A percentile compares a stretch with the other conserved stretches of the same genome.
Evolutionary conservation across 2,329 filamentous ascomycete genomes (phyloP).

Genomic region (Paracoccidioides lutzii): DNA sequence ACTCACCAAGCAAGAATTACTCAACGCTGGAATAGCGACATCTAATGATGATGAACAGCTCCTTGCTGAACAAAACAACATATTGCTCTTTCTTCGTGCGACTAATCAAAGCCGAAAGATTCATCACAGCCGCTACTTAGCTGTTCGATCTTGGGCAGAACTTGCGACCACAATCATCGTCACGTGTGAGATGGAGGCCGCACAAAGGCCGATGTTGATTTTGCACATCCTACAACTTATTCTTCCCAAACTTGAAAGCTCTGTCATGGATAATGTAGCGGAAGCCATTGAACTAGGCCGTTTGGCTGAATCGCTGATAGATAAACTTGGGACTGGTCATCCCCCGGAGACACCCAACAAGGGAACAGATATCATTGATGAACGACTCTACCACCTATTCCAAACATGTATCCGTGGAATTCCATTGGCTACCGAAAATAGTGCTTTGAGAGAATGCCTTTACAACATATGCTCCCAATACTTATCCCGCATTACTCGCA

Average conservation of each 20-base stretch:
- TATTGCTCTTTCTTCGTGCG: constrained; percentile 28
- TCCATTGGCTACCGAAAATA: constrained; percentile 55
- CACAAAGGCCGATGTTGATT: constrained; percentile 62
- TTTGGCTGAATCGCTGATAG: constrained; percentile 55
- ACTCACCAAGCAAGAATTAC: constrained; percentile 34
- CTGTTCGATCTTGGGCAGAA: constrained; percentile 73
- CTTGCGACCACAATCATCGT: constrained; percentile 73
- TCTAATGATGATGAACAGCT: constrained; percentile 31
- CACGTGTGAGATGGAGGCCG: constrained; percentile 63
- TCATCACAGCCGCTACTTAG: constrained; percentile 43
- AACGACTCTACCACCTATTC: constrained; percentile 85
- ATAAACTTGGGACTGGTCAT: constrained; percentile 26
- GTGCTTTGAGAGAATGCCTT: constrained; percentile 66
- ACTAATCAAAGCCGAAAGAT: constrained; percentile 30
- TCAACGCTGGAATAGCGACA: constrained; percentile 33
- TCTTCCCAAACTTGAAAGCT: constrained; percentile 71
- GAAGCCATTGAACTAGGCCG: constrained; percentile 66
- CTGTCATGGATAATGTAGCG: constrained; percentile 53
- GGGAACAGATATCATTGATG: constrained; percentile 58
- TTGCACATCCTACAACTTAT: constrained; percentile 78
- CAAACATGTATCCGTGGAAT: constrained; percentile 72
- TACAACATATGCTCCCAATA: constrained; percentile 89
- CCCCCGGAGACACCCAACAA: constrained; percentile 30
- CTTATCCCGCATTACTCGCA: constrained; percentile 41
- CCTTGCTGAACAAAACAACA: constrained; percentile 24